phyloP scores from a whole-genome alignment of 1,139 yeast genomes.

The Suhomyces choctaworum region DNA sequence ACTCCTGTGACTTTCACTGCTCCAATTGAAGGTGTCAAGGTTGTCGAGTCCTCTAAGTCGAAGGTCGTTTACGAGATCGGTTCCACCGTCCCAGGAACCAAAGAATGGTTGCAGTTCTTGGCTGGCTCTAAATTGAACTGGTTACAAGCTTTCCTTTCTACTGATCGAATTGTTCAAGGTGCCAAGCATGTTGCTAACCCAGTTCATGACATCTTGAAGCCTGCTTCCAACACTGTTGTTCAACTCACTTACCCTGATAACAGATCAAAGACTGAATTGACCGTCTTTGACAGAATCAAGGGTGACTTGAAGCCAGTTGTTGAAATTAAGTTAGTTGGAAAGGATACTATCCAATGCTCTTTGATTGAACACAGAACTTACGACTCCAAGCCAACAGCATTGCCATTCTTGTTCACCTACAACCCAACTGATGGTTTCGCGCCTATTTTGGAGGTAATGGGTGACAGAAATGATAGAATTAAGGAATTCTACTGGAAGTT shows the following conservation, averaged over 20 bases:
- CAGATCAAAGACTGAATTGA: slow-evolving; percentile 57
- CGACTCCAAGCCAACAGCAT: slow-evolving; percentile 68
- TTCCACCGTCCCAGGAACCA: slow-evolving; percentile 42
- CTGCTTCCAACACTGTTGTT: slow-evolving; percentile 64
- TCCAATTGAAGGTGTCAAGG: slow-evolving; percentile 34
- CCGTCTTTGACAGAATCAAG: slow-evolving; percentile 68
- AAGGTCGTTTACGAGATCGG: slow-evolving; percentile 50
- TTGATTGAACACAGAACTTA: slow-evolving; percentile 90
- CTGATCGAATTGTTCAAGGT: slow-evolving; percentile 83
- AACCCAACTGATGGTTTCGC: slow-evolving; percentile 89
- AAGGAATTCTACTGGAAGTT: slow-evolving; percentile 96
- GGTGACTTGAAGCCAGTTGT: slow-evolving; percentile 75
- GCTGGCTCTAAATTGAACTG: slow-evolving; percentile 82
- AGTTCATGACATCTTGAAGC: slow-evolving; percentile 75
- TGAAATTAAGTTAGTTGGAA: slow-evolving; percentile 51
- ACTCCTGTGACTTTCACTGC: slow-evolving; percentile 35
- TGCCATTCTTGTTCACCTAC: slow-evolving; percentile 77
- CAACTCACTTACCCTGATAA: slow-evolving; percentile 56
- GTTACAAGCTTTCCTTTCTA: slow-evolving; percentile 87
- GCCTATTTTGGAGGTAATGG: slow-evolving; percentile 88
- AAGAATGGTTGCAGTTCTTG: slow-evolving; percentile 74
- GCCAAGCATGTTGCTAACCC: slow-evolving; percentile 78
- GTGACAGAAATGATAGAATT: slow-evolving; percentile 87
- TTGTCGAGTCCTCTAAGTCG: slow-evolving; percentile 33
- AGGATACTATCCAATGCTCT: slow-evolving; percentile 59